Evolutionary conservation across 768 basidiomycete species (phyloP).

Genomic region (Suillus bovinus): DNA sequence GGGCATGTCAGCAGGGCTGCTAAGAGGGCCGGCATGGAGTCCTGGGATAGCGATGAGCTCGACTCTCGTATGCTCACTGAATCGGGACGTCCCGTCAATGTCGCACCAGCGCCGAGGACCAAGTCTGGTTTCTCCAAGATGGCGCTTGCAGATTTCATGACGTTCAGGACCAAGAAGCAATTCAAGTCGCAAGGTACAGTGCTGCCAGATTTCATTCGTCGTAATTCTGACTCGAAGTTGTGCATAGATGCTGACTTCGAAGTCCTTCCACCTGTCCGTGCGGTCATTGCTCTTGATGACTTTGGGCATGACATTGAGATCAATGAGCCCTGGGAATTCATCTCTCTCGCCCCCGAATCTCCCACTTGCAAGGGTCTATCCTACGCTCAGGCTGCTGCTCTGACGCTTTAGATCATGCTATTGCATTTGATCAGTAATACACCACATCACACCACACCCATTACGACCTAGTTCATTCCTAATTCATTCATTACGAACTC

Average conservation of each 20-base stretch:
- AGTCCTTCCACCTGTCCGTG: conserved; percentile 30
- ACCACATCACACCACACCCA: conserved; percentile 8
- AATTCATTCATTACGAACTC: conserved; percentile 16
- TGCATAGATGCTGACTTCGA: conserved; percentile 27
- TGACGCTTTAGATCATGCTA: conserved; percentile 19
- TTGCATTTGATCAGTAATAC: conserved; percentile 7
- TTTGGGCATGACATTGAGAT: conserved; percentile 15
- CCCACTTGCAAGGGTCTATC: conserved; percentile 33
- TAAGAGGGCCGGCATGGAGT: conserved; percentile 29
- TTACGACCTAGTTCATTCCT: conserved; percentile 21
- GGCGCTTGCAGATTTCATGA: conserved; percentile 30
- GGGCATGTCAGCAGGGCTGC: conserved; percentile 17
- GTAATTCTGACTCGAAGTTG: conserved; percentile 2
- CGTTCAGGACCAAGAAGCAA: conserved; percentile 7
- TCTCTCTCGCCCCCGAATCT: conserved; percentile 29
- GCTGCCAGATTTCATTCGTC: background rate
- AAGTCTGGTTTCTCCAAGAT: conserved; percentile 18
- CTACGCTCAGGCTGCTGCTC: conserved; percentile 30
- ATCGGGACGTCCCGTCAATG: background rate
- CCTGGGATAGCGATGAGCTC: conserved; percentile 29
- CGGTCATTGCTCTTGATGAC: conserved; percentile 34
- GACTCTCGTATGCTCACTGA: background rate
- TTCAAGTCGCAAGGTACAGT: background rate
- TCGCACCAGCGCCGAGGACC: conserved; percentile 2
- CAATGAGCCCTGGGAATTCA: conserved; percentile 34